Conservation (phyloP, 169 alveolate genomes). For the Eimeria falciformis region DNA sequence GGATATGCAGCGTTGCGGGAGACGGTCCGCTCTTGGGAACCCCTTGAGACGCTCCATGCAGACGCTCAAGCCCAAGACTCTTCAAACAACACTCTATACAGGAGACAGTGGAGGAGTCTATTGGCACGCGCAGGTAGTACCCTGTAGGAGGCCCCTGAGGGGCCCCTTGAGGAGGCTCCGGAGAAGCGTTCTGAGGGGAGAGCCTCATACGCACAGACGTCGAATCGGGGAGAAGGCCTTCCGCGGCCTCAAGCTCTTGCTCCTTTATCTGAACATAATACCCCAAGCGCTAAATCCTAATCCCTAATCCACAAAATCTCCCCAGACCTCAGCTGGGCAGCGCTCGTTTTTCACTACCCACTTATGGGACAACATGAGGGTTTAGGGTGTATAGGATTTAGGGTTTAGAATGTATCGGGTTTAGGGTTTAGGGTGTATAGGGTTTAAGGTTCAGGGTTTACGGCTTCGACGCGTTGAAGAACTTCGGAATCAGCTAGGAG, state of each 20-base stretch:
- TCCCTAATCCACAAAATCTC: background rate
- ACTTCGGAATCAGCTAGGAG: background rate
- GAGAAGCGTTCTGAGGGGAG: background rate
- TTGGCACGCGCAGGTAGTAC: slow-evolving; percentile 5
- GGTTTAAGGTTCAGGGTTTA: no score
- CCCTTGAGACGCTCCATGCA: background rate
- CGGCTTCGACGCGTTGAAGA: background rate
- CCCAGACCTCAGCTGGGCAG: no score
- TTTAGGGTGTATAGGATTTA: no score
- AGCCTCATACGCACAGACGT: background rate
- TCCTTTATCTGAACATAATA: slow-evolving; percentile 1
- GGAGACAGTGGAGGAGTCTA: slow-evolving; percentile 3
- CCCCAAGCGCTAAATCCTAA: background rate
- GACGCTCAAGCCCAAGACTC: background rate
- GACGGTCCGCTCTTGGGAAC: background rate
- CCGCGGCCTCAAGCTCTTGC: slow-evolving; percentile 51
- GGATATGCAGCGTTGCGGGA: background rate
- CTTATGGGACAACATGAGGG: no score
- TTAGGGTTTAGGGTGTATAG: no score
- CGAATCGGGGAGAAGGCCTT: slow-evolving; percentile 4
- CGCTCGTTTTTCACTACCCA: no score
- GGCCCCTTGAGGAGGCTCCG: background rate
- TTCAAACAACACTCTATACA: slow-evolving; percentile 21
- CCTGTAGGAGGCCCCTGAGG: background rate
- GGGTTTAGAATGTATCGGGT: background rate